phyloP scores from a whole-genome alignment of 139 green algal species.

The Gonium pectorale region DNA sequence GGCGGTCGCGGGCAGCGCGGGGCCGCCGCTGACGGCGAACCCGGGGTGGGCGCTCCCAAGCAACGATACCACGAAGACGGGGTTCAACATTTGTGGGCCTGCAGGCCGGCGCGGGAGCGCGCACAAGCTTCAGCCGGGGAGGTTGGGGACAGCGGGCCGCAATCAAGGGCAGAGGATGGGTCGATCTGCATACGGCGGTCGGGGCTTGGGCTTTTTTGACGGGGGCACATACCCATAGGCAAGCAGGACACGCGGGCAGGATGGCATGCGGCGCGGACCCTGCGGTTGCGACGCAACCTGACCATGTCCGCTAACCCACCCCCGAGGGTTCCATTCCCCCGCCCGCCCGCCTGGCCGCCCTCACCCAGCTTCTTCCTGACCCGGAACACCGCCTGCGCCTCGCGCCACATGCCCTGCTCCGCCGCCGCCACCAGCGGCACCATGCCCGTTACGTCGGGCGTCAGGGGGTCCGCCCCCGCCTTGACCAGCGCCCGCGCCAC shows the following conservation, averaged over 20 bases:
- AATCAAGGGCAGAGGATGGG: not conserved
- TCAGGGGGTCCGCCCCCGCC: constrained; percentile 19
- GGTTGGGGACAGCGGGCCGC: not conserved
- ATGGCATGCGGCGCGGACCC: too few relatives aligned
- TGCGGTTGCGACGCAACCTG: too few relatives aligned
- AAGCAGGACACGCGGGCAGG: too few relatives aligned
- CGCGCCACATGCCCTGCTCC: constrained; percentile 35
- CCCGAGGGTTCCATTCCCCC: not conserved
- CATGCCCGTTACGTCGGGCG: not conserved
- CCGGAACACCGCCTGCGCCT: constrained; percentile 32
- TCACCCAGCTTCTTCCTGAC: not conserved
- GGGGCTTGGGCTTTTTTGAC: not conserved
- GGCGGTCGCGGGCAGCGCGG: not conserved
- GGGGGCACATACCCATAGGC: not conserved
- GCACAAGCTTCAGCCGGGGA: too few relatives aligned
- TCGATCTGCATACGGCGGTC: not conserved
- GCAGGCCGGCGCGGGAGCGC: not conserved
- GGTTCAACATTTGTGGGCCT: too few relatives aligned
- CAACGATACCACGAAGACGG: not conserved
- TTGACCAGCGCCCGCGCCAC: not conserved
- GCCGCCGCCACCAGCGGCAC: constrained; percentile 3
- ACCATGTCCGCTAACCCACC: not conserved
- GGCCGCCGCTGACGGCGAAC: not conserved
- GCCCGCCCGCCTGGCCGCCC: not conserved
- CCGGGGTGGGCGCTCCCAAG: not conserved